A percentile compares a stretch with the other conserved stretches of the same genome.
phyloP scores from a whole-genome alignment of 2,329 filamentous ascomycete genomes.

The Talaromyces sp. region DNA sequence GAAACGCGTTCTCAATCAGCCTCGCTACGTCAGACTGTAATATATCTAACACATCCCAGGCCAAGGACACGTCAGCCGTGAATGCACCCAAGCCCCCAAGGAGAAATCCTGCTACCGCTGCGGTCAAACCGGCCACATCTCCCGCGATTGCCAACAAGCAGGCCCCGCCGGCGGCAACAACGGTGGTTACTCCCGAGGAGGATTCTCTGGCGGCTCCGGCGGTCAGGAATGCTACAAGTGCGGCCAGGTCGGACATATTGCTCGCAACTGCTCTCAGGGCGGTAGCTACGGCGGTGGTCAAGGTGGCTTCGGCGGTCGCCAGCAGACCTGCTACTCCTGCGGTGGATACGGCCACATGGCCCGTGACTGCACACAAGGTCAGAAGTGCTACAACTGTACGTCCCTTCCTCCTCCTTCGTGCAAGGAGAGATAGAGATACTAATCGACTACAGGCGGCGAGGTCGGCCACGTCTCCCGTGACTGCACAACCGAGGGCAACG shows the following conservation, averaged over 20 bases:
- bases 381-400: constrained; percentile 99
- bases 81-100: constrained; percentile 85
- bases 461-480: constrained; percentile 93
- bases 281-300: constrained; percentile 50
- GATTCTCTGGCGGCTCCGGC: constrained; percentile 22
- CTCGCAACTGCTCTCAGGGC: constrained; percentile 59
- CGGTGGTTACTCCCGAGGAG: constrained; percentile 34
- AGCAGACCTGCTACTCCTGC: constrained; percentile 97
- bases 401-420: not conserved
- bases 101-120: constrained; percentile 66
- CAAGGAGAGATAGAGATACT: not conserved
- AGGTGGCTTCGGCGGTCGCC: constrained; percentile 50
- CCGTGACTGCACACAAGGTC: constrained; percentile 96
- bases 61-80: constrained; percentile 79
- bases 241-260: constrained; percentile 93
- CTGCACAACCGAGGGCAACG: constrained; percentile 85
- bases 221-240: constrained; percentile 93
- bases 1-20: not conserved
- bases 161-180: constrained; percentile 42
- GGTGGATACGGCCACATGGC: constrained; percentile 97
- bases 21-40: constrained; percentile 22
- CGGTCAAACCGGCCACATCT: constrained; percentile 83
- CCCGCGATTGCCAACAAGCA: constrained; percentile 64
- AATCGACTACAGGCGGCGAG: constrained; percentile 59
- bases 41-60: constrained; percentile 35